phyloP scores from a whole-genome alignment of 1,284 basidiomycete genomes.

The Cronartium quercuum region DNA sequence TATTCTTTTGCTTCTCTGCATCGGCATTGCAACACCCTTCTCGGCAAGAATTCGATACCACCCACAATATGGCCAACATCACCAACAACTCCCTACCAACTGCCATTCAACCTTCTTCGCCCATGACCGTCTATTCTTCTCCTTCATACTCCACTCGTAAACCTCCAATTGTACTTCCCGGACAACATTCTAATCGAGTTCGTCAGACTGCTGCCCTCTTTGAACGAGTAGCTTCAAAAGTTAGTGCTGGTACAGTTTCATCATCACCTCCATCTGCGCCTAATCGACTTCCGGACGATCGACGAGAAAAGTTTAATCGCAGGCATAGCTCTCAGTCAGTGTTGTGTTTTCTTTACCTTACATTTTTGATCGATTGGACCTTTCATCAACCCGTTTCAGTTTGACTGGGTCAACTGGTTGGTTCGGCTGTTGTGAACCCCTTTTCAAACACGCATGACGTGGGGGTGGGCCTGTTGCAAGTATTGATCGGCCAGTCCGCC shows the following conservation, averaged over 20 bases:
- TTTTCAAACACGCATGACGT: too few species aligned
- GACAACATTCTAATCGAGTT: background rate
- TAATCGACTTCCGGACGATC: background rate
- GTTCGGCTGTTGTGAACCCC: background rate
- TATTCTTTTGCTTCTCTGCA: background rate
- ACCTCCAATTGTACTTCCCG: background rate
- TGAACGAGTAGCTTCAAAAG: background rate
- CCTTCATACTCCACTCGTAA: background rate
- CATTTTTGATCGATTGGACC: background rate
- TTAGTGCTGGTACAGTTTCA: background rate
- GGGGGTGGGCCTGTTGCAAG: too few species aligned
- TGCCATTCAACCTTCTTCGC: background rate
- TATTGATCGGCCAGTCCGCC: too few species aligned
- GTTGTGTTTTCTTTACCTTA: background rate
- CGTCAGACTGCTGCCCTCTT: background rate
- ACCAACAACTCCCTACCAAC: background rate
- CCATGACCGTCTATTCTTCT: background rate
- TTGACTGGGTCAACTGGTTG: background rate
- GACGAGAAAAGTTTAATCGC: background rate
- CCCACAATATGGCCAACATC: background rate
- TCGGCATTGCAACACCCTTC: too few species aligned
- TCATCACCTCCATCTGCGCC: background rate
- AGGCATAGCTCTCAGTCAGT: background rate
- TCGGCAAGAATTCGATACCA: too few species aligned
- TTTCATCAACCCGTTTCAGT: background rate